Conservation (phyloP, 2,329 filamentous ascomycete genomes). For the Ceratocystis huliohia region DNA sequence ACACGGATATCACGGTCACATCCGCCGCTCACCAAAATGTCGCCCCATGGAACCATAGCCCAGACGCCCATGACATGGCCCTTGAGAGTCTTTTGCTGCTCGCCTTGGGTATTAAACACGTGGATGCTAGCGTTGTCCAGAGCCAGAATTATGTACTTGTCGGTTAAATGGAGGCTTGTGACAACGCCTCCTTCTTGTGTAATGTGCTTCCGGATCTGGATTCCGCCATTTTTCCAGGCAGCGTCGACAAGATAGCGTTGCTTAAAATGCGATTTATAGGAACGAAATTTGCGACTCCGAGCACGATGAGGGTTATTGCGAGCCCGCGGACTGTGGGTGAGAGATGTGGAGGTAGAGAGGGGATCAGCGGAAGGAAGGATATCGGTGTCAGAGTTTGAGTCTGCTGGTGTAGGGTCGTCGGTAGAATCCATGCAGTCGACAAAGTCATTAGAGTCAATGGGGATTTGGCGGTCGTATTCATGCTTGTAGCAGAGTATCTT, state of each 20-base stretch:
- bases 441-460: slow-evolving; percentile 30
- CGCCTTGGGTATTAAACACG: slow-evolving; percentile 86
- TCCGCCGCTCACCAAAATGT: slow-evolving; percentile 86
- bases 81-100: slow-evolving; percentile 75
- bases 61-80: slow-evolving; percentile 99
- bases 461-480: slow-evolving; percentile 58
- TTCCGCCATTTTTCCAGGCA: slow-evolving; percentile 88
- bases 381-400: not conserved
- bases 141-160: slow-evolving; percentile 94
- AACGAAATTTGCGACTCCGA: slow-evolving; percentile 50
- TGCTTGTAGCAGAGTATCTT: slow-evolving; percentile 95
- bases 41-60: slow-evolving; percentile 98
- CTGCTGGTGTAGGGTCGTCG: not conserved
- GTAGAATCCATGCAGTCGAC: not conserved
- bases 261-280: slow-evolving; percentile 95
- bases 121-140: slow-evolving; percentile 98
- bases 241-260: slow-evolving; percentile 94
- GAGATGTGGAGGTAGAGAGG: slow-evolving; percentile 9
- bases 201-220: slow-evolving; percentile 70
- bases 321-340: slow-evolving; percentile 25
- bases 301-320: slow-evolving; percentile 19
- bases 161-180: slow-evolving; percentile 83
- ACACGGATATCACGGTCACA: slow-evolving; percentile 94
- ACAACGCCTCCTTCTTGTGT: slow-evolving; percentile 95
- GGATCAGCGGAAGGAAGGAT: too few relatives aligned